Evolutionary conservation across 2,329 filamentous ascomycete genomes (phyloP), one percentile per base, ranked within the genome.

Genomic region (Penicillium sp.): DNA sequence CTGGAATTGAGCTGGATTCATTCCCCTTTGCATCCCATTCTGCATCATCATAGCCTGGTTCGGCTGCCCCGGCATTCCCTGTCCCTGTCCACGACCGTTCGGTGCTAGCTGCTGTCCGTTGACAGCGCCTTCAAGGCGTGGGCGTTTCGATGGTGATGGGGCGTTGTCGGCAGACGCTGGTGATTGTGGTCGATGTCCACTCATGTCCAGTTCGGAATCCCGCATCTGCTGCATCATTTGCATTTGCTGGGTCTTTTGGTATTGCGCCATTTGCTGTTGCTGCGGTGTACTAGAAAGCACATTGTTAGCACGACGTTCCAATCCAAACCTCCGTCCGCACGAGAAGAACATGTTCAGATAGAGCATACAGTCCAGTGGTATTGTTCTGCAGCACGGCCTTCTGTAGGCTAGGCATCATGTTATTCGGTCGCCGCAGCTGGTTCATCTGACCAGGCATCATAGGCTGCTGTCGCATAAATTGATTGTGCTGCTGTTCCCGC

Each of bases 111-210:
- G 86, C 64, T 84, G 84, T 55, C 84, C 83, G 66, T 88, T 88
- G 72, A 89, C 89, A 9, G 79, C 79, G 29, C 79, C 84, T 57
- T 91, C 88, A 53, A 95, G 80, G 49, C 91, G 87, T 50, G 85
- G 88, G 64, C 91, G 82, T 76, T 97, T 97, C 55, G 88, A 92
- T 2, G 92, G 92, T 28, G 92, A 97, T 4, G 90, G 89, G 22
- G 89, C 90, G 64, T 93, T 93, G 45, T 96, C 91, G 46, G 84
- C 85, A 31, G 86, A 86, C 42, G 84, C 83, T 7, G 92, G 92
- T 29, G 92, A 95, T 50, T 86, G 84, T 25, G 89, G 86, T 52
- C 90, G 83, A 59, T 86, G 84, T 52, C 87, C 87, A 71, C 86
- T 89, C 70, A 87, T 86, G 62, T 95, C 89, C 81, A 93, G 89